Conservation (phyloP, 192 early-diverging fungal species). For the Coemansia sp. region DNA sequence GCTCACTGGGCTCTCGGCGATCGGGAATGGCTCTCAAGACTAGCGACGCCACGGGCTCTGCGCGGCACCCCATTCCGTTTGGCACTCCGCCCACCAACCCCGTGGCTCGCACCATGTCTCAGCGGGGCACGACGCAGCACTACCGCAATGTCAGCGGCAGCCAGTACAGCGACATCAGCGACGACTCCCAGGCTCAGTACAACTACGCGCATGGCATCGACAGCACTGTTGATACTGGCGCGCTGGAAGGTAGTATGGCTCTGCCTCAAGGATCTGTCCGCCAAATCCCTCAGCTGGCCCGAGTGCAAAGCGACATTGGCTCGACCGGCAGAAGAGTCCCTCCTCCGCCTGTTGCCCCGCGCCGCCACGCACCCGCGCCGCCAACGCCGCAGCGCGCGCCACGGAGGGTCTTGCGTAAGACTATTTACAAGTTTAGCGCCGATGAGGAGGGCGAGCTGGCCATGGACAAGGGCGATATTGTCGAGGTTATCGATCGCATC, state of each 20-base stretch:
- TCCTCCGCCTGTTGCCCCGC: slow-evolving; percentile 40
- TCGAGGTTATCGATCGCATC: slow-evolving; percentile 80
- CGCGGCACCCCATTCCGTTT: slow-evolving; percentile 34
- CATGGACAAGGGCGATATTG: slow-evolving; percentile 81
- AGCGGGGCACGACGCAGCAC: slow-evolving; percentile 17
- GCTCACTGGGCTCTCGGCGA: slow-evolving; percentile 21
- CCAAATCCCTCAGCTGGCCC: slow-evolving; percentile 37
- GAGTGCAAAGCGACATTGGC: slow-evolving; percentile 48
- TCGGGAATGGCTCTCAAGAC: slow-evolving; percentile 29
- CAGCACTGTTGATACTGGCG: slow-evolving; percentile 10
- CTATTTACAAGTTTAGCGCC: slow-evolving; percentile 79
- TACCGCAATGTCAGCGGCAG: slow-evolving; percentile 23
- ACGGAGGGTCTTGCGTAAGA: slow-evolving; percentile 57
- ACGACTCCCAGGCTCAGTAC: slow-evolving; percentile 8
- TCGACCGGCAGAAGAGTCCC: slow-evolving; percentile 13
- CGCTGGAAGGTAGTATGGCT: slow-evolving; percentile 25
- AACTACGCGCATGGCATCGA: slow-evolving; percentile 18
- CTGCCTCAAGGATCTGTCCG: slow-evolving; percentile 23
- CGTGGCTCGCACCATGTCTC: slow-evolving; percentile 32
- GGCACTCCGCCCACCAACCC: slow-evolving; percentile 9
- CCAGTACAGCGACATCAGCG: slow-evolving; percentile 37
- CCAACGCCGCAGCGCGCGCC: slow-evolving; percentile 42
- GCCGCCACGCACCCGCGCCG: slow-evolving; percentile 55
- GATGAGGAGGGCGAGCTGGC: slow-evolving; percentile 77
- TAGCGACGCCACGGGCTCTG: slow-evolving; percentile 9